Base-by-base conservation (phyloP, 2,329 filamentous ascomycete genomes). In the Metarhizium guizhouense region DNA sequence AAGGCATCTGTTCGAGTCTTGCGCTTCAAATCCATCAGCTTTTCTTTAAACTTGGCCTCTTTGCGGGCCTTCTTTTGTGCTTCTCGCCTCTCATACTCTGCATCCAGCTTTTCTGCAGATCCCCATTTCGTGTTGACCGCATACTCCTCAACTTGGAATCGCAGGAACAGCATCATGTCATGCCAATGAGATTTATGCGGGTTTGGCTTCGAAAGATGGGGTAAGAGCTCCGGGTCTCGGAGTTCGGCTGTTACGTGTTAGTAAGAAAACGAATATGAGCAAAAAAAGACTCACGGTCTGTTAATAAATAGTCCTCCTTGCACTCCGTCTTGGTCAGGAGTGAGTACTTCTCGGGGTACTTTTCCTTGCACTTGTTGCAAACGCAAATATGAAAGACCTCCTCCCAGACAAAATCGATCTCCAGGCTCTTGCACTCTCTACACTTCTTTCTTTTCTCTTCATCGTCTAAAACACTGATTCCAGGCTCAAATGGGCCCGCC, bases 141-240 rank as follows among this genome's bases (percentile, higher is more conserved):
- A 67, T 96, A 96, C 56, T 91, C 90, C 67, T 99, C 94, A 2
- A 99, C 89, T 67, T 99, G 94, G 58, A 84, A 95, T 1, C 94
- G 87, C 25, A 99, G 77, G 68, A 94, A 99, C 2, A 99, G 81
- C 86, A 96, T 96, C 94, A 99, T 99, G 75, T 95, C 90, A 70
- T 96, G 91, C 90, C 91, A 99, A 57, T 92, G 91, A 0, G 88
- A 85, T 69, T 96, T 96, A 73, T 96, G 94, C 0, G 94, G 94
- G 64, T 99, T 99, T 1, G 94, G 93, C 38, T 86, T 86, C 54
- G 88, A 87, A 8, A 99, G 79, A 68, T 95, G 92, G 0, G 93
- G 93, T 0, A 99, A 78, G 1, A 99, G 76, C 16, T 92, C 87
- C 56, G 84, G 81, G 65, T 99, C 94, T 63, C 87, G 87, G n/a